Conservation (phyloP, 2,329 filamentous ascomycete species). For the Dryadomyces sulphureus region DNA sequence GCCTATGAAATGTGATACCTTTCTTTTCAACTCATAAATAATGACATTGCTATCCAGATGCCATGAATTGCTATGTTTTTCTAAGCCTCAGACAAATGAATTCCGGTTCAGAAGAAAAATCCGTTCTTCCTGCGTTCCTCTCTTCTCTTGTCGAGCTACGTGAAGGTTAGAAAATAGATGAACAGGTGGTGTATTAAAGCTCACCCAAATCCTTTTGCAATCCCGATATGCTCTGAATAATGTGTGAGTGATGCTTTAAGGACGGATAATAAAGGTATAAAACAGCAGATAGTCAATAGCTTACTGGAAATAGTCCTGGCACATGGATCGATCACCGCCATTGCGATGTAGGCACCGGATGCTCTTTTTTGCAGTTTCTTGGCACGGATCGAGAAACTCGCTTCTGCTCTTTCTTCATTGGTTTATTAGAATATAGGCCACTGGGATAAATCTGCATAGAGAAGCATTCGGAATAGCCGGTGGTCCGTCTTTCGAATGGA, state of each 20-base stretch:
- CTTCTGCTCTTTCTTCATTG: slow-evolving; percentile 56
- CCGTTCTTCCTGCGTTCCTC: slow-evolving; percentile 5
- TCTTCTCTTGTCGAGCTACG: slow-evolving; percentile 11
- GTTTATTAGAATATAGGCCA: not conserved
- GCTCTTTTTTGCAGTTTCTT: slow-evolving; percentile 76
- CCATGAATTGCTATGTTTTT: not conserved
- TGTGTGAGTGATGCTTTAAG: too few species aligned
- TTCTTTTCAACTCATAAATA: not conserved
- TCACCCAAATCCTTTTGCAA: slow-evolving; percentile 90
- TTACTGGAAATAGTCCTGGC: slow-evolving; percentile 88
- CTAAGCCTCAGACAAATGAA: not conserved
- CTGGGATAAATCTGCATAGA: not conserved
- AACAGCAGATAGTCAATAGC: not conserved
- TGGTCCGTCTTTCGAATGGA: not conserved
- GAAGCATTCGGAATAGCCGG: not conserved
- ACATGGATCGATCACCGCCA: slow-evolving; percentile 75
- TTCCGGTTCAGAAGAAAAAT: not conserved
- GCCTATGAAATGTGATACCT: too few species aligned
- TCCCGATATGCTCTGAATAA: slow-evolving; percentile 73
- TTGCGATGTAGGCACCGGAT: slow-evolving; percentile 83
- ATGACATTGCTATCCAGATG: not conserved
- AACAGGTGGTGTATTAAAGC: slow-evolving; percentile 9
- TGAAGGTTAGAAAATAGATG: not conserved
- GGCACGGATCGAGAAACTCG: slow-evolving; percentile 90
- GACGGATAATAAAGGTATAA: not conserved